phyloP scores from a whole-genome alignment of 441 rosid genomes.

The Theobroma grandiflorum region DNA sequence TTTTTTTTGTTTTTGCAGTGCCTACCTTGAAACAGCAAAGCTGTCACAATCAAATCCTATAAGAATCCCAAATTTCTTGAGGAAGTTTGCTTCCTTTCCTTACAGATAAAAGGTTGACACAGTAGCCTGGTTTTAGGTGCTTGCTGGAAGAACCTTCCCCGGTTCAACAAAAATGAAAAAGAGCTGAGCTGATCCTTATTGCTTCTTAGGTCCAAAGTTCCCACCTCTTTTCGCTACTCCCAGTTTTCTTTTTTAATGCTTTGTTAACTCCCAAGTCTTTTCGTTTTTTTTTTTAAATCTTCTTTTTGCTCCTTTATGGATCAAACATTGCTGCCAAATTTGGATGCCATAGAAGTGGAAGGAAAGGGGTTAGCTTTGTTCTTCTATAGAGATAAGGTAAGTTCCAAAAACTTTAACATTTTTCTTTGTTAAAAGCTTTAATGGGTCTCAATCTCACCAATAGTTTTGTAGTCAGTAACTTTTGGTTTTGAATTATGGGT shows the following conservation, averaged over 20 bases:
- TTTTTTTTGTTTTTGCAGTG: conserved; percentile 26
- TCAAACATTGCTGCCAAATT: conserved; percentile 39
- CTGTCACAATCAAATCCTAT: conserved; percentile 50
- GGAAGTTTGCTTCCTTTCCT: conserved; percentile 20
- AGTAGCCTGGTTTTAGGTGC: conserved; percentile 30
- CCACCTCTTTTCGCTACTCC: neutral
- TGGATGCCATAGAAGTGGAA: conserved; percentile 9
- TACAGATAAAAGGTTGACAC: conserved; percentile 25
- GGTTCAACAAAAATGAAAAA: conserved; percentile 30
- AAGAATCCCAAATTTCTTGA: conserved; percentile 36
- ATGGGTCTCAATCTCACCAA: neutral
- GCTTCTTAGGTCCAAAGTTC: neutral
- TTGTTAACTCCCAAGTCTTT: conserved; percentile 3
- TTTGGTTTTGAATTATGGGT: conserved; percentile 3
- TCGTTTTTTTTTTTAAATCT: neutral
- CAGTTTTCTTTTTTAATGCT: conserved; percentile 2
- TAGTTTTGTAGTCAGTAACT: neutral
- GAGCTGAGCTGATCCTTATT: neutral
- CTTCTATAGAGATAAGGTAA: conserved; percentile 25
- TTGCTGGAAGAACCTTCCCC: neutral
- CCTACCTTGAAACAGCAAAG: conserved; percentile 33
- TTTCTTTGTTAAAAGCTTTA: conserved; percentile 4
- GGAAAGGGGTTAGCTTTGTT: conserved; percentile 21
- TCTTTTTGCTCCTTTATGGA: conserved; percentile 36
- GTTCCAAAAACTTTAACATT: conserved; percentile 27